Conservation (phyloP, 2,329 filamentous ascomycete genomes). For the Knufia fluminis region DNA sequence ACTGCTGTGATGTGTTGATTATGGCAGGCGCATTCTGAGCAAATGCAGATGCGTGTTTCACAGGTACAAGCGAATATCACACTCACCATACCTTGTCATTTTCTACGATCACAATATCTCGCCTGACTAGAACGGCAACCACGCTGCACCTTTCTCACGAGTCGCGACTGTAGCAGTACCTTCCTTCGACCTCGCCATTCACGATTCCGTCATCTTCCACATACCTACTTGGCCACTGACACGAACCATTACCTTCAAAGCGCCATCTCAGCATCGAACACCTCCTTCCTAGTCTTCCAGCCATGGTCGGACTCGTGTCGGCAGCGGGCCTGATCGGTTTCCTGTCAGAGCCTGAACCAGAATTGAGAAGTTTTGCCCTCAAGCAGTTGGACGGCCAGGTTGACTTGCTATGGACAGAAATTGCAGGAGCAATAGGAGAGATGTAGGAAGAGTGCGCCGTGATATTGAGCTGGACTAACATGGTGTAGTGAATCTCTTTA, state of each 20-base stretch:
- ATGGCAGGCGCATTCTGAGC: neutral
- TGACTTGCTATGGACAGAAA: constrained; percentile 94
- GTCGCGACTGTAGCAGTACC: too few species aligned
- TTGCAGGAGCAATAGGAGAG: constrained; percentile 81
- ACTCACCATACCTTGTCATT: neutral
- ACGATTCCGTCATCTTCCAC: too few species aligned
- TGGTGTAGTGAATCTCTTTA: constrained; percentile 77
- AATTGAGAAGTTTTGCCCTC: constrained; percentile 89
- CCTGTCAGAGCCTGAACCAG: constrained; percentile 84
- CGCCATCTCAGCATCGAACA: neutral
- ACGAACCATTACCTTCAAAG: neutral
- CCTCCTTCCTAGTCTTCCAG: neutral
- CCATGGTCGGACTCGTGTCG: constrained; percentile 90
- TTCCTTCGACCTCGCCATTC: too few species aligned
- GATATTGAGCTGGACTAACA: constrained; percentile 9
- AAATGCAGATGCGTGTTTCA: constrained; percentile 3
- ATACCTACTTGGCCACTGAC: too few species aligned
- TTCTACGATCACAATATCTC: too few species aligned
- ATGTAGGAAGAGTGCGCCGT: constrained; percentile 57
- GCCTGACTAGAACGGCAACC: too few species aligned
- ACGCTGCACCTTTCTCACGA: neutral
- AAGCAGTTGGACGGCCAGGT: constrained; percentile 95
- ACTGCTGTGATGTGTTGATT: constrained; percentile 1
- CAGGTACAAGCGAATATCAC: neutral
- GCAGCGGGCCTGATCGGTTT: constrained; percentile 93